These are phyloP conservation scores for Prunus mira DNA, from an alignment of 306 rosid genomes.

Conservation along the genomic window DNA sequence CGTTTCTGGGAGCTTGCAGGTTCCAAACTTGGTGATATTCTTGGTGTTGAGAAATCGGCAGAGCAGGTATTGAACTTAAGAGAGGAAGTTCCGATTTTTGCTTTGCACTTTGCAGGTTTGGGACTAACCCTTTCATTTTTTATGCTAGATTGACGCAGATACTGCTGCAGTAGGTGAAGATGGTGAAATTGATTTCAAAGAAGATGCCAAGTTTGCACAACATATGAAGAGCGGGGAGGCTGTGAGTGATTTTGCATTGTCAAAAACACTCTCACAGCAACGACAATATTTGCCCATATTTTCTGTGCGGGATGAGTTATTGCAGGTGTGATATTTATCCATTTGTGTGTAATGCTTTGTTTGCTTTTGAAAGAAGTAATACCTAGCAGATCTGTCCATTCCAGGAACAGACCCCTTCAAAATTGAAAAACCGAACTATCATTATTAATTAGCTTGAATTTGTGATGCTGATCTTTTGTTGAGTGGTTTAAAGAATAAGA, in stretches of 20 bases:
- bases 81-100: constrained; percentile 23
- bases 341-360: neutral
- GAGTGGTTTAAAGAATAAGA: neutral
- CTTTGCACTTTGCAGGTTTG: constrained; percentile 14
- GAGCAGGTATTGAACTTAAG: constrained; percentile 64
- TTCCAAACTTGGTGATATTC: constrained; percentile 94
- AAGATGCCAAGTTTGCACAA: constrained; percentile 95
- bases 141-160: constrained; percentile 86
- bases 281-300: constrained; percentile 92
- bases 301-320: constrained; percentile 88
- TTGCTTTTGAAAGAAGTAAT: neutral
- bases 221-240: constrained; percentile 94
- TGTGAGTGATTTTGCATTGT: constrained; percentile 91
- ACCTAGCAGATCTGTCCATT: neutral
- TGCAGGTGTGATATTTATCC: constrained; percentile 61
- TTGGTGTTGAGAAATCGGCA: constrained; percentile 89
- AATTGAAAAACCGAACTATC: neutral
- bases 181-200: constrained; percentile 95
- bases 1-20: constrained; percentile 99
- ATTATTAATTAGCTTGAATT: neutral
- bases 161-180: constrained; percentile 87
- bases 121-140: constrained; percentile 10
- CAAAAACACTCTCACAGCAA: constrained; percentile 84
- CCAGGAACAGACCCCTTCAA: neutral
- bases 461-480: neutral